Evolutionary conservation across 2,329 filamentous ascomycete genomes (phyloP).

Genomic region (Scolecobasidium constrictum): DNA sequence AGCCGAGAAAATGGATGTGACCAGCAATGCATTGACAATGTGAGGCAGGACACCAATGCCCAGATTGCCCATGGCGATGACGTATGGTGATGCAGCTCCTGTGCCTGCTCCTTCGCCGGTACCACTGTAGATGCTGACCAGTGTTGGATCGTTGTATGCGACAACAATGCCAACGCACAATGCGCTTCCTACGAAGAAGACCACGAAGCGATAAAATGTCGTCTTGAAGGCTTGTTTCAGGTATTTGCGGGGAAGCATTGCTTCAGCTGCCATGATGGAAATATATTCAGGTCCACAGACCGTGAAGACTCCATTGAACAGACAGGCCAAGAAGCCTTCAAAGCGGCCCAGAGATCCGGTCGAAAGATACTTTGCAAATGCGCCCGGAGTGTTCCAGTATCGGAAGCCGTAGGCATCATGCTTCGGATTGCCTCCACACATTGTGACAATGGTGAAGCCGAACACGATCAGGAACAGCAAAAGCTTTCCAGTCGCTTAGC

Average conservation of each 20-base stretch:
- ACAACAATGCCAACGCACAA: constrained; percentile 68
- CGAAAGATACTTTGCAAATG: constrained; percentile 19
- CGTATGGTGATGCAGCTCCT: constrained; percentile 50
- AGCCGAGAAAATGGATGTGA: constrained; percentile 80
- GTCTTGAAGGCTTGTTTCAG: constrained; percentile 69
- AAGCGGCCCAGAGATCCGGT: constrained; percentile 21
- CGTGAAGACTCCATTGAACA: constrained; percentile 31
- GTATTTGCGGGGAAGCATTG: constrained; percentile 68
- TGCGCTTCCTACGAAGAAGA: constrained; percentile 69
- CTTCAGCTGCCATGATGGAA: constrained; percentile 45
- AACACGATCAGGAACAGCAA: constrained; percentile 35
- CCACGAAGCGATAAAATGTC: constrained; percentile 17
- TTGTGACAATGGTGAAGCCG: constrained; percentile 31
- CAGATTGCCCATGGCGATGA: constrained; percentile 50
- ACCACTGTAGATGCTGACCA: constrained; percentile 13
- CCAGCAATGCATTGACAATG: constrained; percentile 89
- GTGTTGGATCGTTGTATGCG: constrained; percentile 47
- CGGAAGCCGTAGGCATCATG: constrained; percentile 31
- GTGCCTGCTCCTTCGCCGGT: constrained; percentile 27
- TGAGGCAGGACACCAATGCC: constrained; percentile 43
- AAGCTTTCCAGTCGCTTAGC: constrained; percentile 36
- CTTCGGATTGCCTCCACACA: constrained; percentile 30
- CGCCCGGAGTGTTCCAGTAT: constrained; percentile 28
- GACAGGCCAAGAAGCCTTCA: constrained; percentile 22
- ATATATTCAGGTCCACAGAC: constrained; percentile 39